Percentiles rank a stretch among this genome's conserved stretches.
Evolutionary conservation across 441 rosid species (phyloP).

Genomic region (Metrosideros polymorpha): DNA sequence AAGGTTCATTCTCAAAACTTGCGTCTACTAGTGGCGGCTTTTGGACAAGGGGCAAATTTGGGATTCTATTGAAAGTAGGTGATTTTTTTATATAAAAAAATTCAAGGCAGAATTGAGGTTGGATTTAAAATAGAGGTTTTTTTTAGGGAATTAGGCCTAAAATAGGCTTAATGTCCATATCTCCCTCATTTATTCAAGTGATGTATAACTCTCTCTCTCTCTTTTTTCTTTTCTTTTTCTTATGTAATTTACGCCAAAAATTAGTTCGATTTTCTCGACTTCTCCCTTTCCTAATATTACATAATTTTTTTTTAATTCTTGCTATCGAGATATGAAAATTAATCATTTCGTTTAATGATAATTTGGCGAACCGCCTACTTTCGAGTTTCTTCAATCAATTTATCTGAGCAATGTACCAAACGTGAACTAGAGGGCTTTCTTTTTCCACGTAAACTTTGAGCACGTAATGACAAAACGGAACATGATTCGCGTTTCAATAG

Average conservation of each 20-base stretch:
- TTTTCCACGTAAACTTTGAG: background rate
- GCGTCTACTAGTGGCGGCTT: background rate
- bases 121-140: background rate
- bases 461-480: background rate
- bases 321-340: background rate
- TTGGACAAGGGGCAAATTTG: background rate
- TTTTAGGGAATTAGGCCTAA: background rate
- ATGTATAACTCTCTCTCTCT: background rate
- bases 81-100: background rate
- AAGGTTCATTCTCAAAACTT: background rate
- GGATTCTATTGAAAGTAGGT: background rate
- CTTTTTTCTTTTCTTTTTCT: background rate
- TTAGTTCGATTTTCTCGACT: background rate
- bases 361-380: background rate
- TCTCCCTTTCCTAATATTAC: background rate
- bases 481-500: background rate
- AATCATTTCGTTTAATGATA: background rate
- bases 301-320: background rate
- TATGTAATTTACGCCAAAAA: background rate
- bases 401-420: background rate
- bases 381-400: background rate
- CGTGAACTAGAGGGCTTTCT: no score
- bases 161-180: background rate
- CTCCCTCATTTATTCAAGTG: background rate
- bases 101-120: rapidly evolving